Base-by-base conservation (phyloP, 2,329 filamentous ascomycete species). In the Helotiales sp. region DNA sequence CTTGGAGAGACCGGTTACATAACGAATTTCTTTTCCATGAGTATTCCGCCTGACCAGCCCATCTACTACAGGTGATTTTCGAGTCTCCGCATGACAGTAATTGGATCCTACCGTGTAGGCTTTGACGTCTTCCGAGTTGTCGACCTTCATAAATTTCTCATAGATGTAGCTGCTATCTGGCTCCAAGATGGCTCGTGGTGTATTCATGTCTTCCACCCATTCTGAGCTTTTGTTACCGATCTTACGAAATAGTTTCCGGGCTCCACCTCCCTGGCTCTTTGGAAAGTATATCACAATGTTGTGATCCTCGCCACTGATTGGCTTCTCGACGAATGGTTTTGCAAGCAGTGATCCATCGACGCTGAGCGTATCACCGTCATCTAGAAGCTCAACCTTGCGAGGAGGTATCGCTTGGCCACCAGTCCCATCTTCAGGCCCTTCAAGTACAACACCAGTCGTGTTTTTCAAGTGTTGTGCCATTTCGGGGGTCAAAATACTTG, bases 171-270 rank as follows among this genome's bases (percentile, higher is more conserved):
- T 98, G 69, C 89, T 86, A 19, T 81, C 81, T 0, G 86, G 84
- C 65, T 98, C 91, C 0, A 88, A 88, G 60, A 98, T 88, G 52
- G 88, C 91, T 34, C 93, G 81, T 10, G 95, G 95, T 17, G 90
- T 75, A 15, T 77, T 84, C 59, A 99, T 81, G 10, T 87, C 86
- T 15, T 89, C 83, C 59, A 97, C 89, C 69, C 89, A 96, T 73
- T 99, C 96, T 1, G 93, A 98, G 73, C 93, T 98, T 77, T 99
- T 99, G 80, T 99, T 99, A 69, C 96, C 96, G 68, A 99, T 90
- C 74, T 99, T 99, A 57, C 95, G 84, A 76, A 99, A 99, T 3
- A 99, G 82, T 65, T 93, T 90, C 58, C 96, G 84, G 25, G 92
- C 96, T 58, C 95, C 95, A 48, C 93, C 93, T 3, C 93, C 92